A percentile compares a stretch with the other conserved stretches of the same genome.
Conservation (phyloP, 2,329 filamentous ascomycete genomes). For the Diplodia sapinea region DNA sequence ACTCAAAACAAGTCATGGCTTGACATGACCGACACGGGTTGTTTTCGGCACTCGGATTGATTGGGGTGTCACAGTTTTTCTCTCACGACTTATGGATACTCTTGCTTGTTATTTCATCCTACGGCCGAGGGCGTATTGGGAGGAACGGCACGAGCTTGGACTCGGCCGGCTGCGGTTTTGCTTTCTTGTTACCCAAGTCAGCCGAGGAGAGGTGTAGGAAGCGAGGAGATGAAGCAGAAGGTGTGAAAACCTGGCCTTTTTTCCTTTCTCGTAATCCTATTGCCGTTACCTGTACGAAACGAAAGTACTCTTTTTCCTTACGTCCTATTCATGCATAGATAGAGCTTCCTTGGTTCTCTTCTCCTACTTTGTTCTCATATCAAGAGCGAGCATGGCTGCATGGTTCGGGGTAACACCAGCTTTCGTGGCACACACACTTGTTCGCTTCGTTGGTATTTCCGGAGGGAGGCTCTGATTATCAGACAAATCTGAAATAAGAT, state of each 20-base stretch:
- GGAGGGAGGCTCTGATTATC: neutral
- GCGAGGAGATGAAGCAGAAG: neutral
- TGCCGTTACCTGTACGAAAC: conserved; percentile 17
- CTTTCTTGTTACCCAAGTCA: conserved; percentile 8
- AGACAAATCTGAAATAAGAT: neutral
- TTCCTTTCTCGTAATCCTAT: neutral
- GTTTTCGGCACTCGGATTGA: conserved; percentile 16
- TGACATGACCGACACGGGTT: conserved; percentile 13
- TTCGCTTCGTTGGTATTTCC: conserved; percentile 1
- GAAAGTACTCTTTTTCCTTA: conserved; percentile 14
- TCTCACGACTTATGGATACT: conserved; percentile 28
- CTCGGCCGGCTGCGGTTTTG: neutral
- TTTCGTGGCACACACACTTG: neutral
- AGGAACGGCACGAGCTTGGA: conserved; percentile 15
- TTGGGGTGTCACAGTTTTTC: neutral
- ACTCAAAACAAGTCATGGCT: conserved; percentile 22
- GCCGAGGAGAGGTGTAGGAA: neutral
- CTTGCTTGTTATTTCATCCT: conserved; percentile 14
- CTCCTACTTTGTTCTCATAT: neutral
- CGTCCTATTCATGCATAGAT: conserved; percentile 15
- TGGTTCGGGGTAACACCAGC: conserved; percentile 3
- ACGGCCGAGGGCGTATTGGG: conserved; percentile 14
- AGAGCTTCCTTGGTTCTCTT: neutral
- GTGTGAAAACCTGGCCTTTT: conserved; percentile 8
- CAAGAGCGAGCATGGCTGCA: conserved; percentile 1